phyloP scores from a whole-genome alignment of 1,284 basidiomycete species.

The Ustilago xerochloae region DNA sequence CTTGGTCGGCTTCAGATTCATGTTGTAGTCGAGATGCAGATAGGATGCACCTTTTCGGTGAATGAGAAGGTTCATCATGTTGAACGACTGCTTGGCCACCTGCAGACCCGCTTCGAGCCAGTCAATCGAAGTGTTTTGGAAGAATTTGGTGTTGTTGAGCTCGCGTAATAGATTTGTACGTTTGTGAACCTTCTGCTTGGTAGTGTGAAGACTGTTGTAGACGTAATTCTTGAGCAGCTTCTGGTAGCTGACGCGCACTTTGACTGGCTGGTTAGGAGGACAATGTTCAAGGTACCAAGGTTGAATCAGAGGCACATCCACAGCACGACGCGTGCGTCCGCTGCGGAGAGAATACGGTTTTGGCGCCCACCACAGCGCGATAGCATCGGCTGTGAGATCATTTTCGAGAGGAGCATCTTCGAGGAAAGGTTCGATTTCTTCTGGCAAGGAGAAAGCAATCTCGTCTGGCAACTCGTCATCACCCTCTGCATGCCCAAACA shows the following conservation, averaged over 20 bases:
- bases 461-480: constrained; percentile 71
- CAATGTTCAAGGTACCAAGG: constrained; percentile 96
- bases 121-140: constrained; percentile 96
- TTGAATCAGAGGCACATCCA: constrained; percentile 95
- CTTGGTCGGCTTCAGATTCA: constrained; percentile 97
- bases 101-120: constrained; percentile 99
- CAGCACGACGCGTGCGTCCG: constrained; percentile 89
- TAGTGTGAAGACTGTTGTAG: constrained; percentile 88
- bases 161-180: constrained; percentile 97
- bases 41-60: constrained; percentile 99
- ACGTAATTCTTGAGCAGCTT: constrained; percentile 97
- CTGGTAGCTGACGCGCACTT: constrained; percentile 98
- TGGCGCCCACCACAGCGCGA: constrained; percentile 98
- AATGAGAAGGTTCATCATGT: constrained; percentile 98
- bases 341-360: constrained; percentile 94
- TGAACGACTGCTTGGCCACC: constrained; percentile 98
- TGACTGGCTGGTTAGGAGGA: constrained; percentile 93
- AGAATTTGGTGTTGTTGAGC: constrained; percentile 98
- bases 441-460: constrained; percentile 88
- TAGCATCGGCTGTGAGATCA: constrained; percentile 93
- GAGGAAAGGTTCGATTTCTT: constrained; percentile 84
- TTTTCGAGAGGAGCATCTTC: constrained; percentile 84
- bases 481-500: constrained; percentile 83
- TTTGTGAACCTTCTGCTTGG: constrained; percentile 93
- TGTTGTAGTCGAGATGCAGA: constrained; percentile 90